Percentiles rank a stretch among this genome's conserved stretches.
phyloP scores from a whole-genome alignment of 1,139 yeast genomes.

The Ashbya aceris region DNA sequence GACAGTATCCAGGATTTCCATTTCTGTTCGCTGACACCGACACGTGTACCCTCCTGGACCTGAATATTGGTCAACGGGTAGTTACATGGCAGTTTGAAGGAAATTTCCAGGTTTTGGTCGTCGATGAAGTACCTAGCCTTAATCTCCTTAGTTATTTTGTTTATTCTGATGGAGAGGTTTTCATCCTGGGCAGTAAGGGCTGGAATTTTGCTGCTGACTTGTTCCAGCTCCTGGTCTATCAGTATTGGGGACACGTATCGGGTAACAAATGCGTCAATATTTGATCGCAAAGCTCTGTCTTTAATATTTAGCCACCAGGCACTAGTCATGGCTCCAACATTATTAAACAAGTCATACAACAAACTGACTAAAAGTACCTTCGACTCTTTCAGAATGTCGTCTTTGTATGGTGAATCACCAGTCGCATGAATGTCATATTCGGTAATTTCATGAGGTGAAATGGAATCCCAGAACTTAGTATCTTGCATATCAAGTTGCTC shows the following conservation, averaged over 20 bases:
- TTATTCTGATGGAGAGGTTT: slow-evolving; percentile 53
- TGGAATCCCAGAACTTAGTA: slow-evolving; percentile 26
- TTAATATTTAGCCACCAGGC: slow-evolving; percentile 55
- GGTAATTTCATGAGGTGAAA: slow-evolving; percentile 36
- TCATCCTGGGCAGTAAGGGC: slow-evolving; percentile 39
- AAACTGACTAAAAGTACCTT: slow-evolving; percentile 43
- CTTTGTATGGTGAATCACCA: slow-evolving; percentile 17
- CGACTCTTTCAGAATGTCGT: slow-evolving; percentile 30
- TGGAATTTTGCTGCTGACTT: slow-evolving; percentile 39
- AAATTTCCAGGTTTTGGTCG: slow-evolving; percentile 79
- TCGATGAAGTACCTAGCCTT: slow-evolving; percentile 71
- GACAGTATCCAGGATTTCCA: slow-evolving; percentile 96
- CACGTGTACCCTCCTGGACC: slow-evolving; percentile 69
- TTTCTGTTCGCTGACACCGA: slow-evolving; percentile 85
- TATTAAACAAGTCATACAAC: slow-evolving; percentile 46
- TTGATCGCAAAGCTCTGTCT: slow-evolving; percentile 36
- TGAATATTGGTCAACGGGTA: slow-evolving; percentile 68
- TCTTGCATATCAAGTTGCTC: slow-evolving; percentile 35
- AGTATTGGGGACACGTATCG: slow-evolving; percentile 56
- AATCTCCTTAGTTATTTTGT: slow-evolving; percentile 57
- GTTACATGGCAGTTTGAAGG: slow-evolving; percentile 57
- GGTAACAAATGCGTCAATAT: slow-evolving; percentile 55
- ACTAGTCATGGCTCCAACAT: slow-evolving; percentile 60
- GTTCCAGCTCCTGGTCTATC: slow-evolving; percentile 47
- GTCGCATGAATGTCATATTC: slow-evolving; percentile 30